These are phyloP conservation scores for Penicillium chermesinum DNA, from an alignment of 495 filamentous ascomycete species.

Conservation along the genomic window DNA sequence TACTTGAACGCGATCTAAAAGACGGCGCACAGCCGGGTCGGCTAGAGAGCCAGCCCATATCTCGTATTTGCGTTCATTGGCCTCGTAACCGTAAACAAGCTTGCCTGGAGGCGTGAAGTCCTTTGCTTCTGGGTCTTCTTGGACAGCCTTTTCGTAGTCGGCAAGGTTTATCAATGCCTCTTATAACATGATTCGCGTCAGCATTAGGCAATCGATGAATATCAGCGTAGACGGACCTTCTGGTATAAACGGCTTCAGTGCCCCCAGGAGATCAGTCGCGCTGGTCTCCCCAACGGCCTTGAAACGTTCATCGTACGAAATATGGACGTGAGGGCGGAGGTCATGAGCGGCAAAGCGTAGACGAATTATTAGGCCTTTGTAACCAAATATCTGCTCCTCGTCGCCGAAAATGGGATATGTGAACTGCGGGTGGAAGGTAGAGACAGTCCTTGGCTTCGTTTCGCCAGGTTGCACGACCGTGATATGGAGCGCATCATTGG, in stretches of 20 bases:
- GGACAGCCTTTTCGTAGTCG: conserved; percentile 56
- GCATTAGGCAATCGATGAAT: not conserved
- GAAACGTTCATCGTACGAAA: conserved; percentile 71
- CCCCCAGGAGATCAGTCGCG: conserved; percentile 60
- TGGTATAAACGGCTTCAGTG: conserved; percentile 62
- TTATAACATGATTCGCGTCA: conserved; percentile 18
- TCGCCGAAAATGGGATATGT: conserved; percentile 92
- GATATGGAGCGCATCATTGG: conserved; percentile 69
- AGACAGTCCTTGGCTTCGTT: conserved; percentile 51
- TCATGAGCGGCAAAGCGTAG: conserved; percentile 77
- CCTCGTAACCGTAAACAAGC: conserved; percentile 47
- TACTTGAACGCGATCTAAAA: conserved; percentile 76
- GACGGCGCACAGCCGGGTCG: conserved; percentile 52
- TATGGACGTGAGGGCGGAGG: conserved; percentile 66
- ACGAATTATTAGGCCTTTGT: conserved; percentile 69
- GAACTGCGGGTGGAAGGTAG: conserved; percentile 75
- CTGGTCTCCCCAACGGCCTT: conserved; percentile 63
- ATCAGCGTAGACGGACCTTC: conserved; percentile 51
- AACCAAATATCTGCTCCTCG: conserved; percentile 85
- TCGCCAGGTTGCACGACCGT: conserved; percentile 59
- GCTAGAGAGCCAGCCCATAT: conserved; percentile 56
- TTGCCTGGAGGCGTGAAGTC: conserved; percentile 60
- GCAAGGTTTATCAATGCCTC: conserved; percentile 57
- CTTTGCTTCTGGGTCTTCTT: conserved; percentile 45
- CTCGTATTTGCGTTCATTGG: conserved; percentile 49